Percentiles rank a stretch among this genome's conserved stretches.
Conservation (phyloP, 345 rosid species). For the Gossypium stocksii region DNA sequence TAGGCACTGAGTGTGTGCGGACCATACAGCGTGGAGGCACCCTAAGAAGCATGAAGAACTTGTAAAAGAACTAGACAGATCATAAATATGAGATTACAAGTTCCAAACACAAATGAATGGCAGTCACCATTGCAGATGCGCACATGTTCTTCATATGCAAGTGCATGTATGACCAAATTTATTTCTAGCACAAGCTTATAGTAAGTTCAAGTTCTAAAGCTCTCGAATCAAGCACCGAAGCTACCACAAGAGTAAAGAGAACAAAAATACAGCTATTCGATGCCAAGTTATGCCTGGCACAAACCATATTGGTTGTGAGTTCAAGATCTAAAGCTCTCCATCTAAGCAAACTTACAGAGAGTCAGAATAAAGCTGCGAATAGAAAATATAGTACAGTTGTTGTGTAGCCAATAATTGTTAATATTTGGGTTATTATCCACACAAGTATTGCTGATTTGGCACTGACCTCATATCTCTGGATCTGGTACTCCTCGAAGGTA, state of each 20-base stretch:
- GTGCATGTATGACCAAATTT: not conserved
- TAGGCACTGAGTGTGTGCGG: constrained; percentile 88
- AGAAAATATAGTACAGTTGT: not conserved
- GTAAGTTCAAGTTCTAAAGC: not conserved
- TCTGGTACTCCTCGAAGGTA: constrained; percentile 85
- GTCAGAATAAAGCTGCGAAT: not conserved
- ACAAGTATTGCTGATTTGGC: not conserved
- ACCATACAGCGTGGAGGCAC: constrained; percentile 87
- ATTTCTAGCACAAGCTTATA: not conserved
- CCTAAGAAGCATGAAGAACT: constrained; percentile 42
- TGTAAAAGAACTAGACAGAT: not conserved
- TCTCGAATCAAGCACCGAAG: not conserved
- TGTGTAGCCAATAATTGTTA: not conserved
- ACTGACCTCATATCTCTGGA: constrained; percentile 94
- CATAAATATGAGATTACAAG: not conserved
- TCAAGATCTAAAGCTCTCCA: not conserved
- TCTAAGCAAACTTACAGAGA: not conserved
- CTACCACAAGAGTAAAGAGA: not conserved
- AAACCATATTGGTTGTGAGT: not conserved
- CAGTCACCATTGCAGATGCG: not conserved
- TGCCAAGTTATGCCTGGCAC: not conserved
- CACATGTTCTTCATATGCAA: not conserved
- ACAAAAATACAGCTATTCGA: not conserved
- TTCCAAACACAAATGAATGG: not conserved
- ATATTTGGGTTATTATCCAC: not conserved